Conservation (phyloP, 225 moss, liverwort and hornwort genomes). For the Pseudoscleropodium purum region DNA sequence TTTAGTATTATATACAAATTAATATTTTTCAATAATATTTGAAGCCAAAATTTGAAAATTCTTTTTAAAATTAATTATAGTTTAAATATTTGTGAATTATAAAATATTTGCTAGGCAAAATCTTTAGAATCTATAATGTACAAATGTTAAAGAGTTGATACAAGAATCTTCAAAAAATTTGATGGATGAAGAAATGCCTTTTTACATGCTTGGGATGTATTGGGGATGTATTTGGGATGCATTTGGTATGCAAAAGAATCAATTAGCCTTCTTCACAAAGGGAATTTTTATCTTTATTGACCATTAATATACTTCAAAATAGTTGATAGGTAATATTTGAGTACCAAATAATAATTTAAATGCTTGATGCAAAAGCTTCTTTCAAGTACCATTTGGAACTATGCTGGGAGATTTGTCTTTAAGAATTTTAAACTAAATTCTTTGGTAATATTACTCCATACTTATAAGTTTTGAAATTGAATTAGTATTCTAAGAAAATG, state of each 20-base stretch:
- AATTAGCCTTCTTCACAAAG: neutral
- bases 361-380: neutral
- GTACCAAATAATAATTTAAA: neutral
- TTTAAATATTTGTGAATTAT: neutral
- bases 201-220: rapidly evolving
- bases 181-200: neutral
- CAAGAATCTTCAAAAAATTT: neutral
- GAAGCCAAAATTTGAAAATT: neutral
- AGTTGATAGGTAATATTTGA: neutral
- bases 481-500: neutral
- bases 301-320: neutral
- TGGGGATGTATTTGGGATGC: too few relatives aligned
- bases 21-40: neutral
- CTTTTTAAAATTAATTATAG: neutral
- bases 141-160: neutral
- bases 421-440: neutral
- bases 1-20: too few relatives aligned
- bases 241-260: too few relatives aligned
- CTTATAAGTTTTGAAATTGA: neutral
- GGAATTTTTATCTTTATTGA: rapidly evolving
- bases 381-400: rapidly evolving
- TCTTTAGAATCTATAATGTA: rapidly evolving
- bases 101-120: rapidly evolving
- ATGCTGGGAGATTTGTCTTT: neutral
- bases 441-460: neutral